These are phyloP conservation scores for Penicillium glabrum DNA, from an alignment of 2,329 filamentous ascomycete species.

Conservation along the genomic window DNA sequence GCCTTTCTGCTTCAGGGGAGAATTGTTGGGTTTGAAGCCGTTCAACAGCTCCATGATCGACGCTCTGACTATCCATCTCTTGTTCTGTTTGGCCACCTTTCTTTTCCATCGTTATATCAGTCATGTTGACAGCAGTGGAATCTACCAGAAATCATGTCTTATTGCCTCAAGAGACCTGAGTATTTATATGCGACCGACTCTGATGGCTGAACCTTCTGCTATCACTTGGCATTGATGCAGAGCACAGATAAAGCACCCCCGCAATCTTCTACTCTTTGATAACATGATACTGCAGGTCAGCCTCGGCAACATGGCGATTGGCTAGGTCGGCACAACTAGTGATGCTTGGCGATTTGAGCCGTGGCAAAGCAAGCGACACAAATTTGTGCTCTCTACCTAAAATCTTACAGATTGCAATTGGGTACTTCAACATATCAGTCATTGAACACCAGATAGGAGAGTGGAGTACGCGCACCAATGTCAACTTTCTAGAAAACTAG, in stretches of 20 bases:
- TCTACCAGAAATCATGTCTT: background rate
- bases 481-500: too few species aligned
- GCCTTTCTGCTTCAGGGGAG: constrained; percentile 17
- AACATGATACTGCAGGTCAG: background rate
- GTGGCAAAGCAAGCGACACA: background rate
- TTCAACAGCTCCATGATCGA: constrained; percentile 14
- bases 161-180: too few species aligned
- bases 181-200: background rate
- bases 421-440: too few species aligned
- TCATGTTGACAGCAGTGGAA: background rate
- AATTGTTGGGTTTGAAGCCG: constrained; percentile 10
- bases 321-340: constrained; percentile 22
- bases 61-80: background rate
- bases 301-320: constrained; percentile 8
- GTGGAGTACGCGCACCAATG: too few species aligned
- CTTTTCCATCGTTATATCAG: background rate
- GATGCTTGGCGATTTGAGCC: constrained; percentile 3
- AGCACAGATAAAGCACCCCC: constrained; percentile 6
- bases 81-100: background rate
- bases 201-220: background rate
- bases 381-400: background rate
- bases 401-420: background rate
- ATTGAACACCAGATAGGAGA: too few species aligned
- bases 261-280: constrained; percentile 7
- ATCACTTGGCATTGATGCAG: background rate